Percentiles rank a stretch among this genome's conserved stretches.
phyloP scores from a whole-genome alignment of 2,329 filamentous ascomycete species.

The Incumbomyces delicatus region DNA sequence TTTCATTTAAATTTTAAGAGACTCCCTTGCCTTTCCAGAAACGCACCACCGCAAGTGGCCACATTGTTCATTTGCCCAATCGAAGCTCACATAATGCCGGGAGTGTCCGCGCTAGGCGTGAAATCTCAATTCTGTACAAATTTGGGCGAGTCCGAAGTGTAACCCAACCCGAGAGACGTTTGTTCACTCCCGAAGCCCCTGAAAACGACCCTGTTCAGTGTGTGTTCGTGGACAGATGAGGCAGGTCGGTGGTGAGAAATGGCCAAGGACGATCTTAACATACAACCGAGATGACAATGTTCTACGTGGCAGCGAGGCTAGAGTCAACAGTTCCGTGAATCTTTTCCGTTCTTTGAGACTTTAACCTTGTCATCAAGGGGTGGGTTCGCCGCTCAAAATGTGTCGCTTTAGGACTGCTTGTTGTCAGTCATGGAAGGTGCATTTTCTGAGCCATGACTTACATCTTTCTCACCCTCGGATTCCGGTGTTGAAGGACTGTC shows the following conservation, averaged over 20 bases:
- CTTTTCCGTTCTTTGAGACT: constrained; percentile 48
- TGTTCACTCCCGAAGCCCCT: not conserved
- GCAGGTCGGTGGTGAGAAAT: too few relatives aligned
- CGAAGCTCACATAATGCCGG: too few relatives aligned
- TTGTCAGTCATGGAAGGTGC: not conserved
- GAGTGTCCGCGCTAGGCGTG: too few relatives aligned
- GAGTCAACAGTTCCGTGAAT: constrained; percentile 40
- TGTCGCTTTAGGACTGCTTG: constrained; percentile 11
- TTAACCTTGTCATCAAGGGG: constrained; percentile 40
- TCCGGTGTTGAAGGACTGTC: constrained; percentile 31
- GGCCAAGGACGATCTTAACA: too few relatives aligned
- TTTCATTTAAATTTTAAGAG: too few relatives aligned
- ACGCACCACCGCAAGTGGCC: too few relatives aligned
- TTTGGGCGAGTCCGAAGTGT: too few relatives aligned
- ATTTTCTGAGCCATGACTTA: constrained; percentile 3
- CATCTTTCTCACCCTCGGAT: constrained; percentile 30
- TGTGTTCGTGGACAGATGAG: too few relatives aligned
- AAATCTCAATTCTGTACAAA: too few relatives aligned
- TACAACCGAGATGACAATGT: not conserved
- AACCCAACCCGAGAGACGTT: too few relatives aligned
- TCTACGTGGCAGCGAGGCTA: constrained; percentile 20
- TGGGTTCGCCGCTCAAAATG: constrained; percentile 34
- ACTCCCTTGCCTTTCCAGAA: too few relatives aligned
- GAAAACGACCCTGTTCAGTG: not conserved
- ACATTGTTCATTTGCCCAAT: too few relatives aligned